phyloP scores from a whole-genome alignment of 148 eudicot genomes.

The Oxyria digyna region DNA sequence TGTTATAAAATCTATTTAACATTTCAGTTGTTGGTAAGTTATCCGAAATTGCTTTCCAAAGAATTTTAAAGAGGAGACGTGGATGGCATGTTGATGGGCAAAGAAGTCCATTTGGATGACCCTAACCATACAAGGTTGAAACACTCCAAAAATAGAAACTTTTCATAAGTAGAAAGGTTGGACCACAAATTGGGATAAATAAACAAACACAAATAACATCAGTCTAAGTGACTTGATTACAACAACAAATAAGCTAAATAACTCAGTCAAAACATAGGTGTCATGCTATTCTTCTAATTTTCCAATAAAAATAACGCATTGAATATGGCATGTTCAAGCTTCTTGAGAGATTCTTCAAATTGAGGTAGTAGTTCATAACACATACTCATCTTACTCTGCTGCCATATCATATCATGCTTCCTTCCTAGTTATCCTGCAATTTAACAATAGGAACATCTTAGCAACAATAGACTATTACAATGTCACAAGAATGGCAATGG shows the following conservation, averaged over 20 bases:
- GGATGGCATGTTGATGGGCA: too few relatives aligned
- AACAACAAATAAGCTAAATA: background rate
- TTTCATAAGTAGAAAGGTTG: too few relatives aligned
- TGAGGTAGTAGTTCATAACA: background rate
- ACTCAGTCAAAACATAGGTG: background rate
- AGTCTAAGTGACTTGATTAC: background rate
- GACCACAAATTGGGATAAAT: background rate
- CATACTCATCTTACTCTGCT: background rate
- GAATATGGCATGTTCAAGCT: background rate
- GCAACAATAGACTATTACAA: constrained; percentile 12
- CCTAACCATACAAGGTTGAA: too few relatives aligned
- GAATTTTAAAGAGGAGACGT: too few relatives aligned
- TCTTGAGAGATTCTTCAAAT: background rate
- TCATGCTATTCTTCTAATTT: background rate
- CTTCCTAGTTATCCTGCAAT: constrained; percentile 65
- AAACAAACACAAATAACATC: background rate
- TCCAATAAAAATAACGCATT: background rate
- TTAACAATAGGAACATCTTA: background rate
- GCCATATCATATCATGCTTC: constrained; percentile 69
- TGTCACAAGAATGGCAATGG: background rate
- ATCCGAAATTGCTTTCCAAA: too few relatives aligned
- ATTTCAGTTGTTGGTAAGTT: too few relatives aligned
- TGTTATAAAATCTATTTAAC: too few relatives aligned
- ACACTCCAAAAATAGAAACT: too few relatives aligned
- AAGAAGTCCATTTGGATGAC: too few relatives aligned